Evolutionary conservation across 1,284 basidiomycete species (phyloP), one percentile per base, ranked within the genome.

Genomic region (Mycena sp.): DNA sequence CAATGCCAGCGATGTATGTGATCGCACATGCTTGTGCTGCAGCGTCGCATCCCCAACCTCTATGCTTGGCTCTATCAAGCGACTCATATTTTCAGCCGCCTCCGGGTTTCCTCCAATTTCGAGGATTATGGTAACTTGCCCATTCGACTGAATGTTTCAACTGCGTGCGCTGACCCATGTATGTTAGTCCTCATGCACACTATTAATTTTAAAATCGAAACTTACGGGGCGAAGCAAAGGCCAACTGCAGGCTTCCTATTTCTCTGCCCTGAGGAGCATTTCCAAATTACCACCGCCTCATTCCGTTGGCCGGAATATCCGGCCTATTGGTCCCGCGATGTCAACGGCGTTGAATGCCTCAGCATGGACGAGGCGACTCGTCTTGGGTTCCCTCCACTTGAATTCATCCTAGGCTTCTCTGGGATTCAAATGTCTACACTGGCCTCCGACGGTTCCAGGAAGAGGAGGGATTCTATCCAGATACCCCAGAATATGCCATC

Each of bases 281-380:
- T 55, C 29, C 41, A 45, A 40, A 55, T 44, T 55, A 26, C 41
- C n/a, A 32, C 40, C 21, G 26, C 53, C 21, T 45, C 41, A 45
- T 45, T 45, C 53, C 40, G 53, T 32, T 55, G 53, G 53, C 53
- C 53, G 40, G 53, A 55, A 45, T 55, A 35, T 45, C 53, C 53
- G 19, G 40, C 40, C 28, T 55, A 44, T 45, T 55, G 53, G 53
- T 55, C 53, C 43, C 26, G 32, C 29, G 53, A 55, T 55, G 25
- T 17, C 53, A 55, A 25, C 28, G 53, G 53, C 23, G 41, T 35
- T 43, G 41, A 55, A 43, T 41, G 41, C 32, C 53, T 55, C 41
- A 32, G 40, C 43, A 37, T 35, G 19, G 28, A 23, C 28, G 53
- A 55, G 28, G 53, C 53, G 19, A 32, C 29, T n/a, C 41, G 16